Base-by-base conservation (phyloP, 2,329 filamentous ascomycete species). In the Geosmithia morbida region DNA sequence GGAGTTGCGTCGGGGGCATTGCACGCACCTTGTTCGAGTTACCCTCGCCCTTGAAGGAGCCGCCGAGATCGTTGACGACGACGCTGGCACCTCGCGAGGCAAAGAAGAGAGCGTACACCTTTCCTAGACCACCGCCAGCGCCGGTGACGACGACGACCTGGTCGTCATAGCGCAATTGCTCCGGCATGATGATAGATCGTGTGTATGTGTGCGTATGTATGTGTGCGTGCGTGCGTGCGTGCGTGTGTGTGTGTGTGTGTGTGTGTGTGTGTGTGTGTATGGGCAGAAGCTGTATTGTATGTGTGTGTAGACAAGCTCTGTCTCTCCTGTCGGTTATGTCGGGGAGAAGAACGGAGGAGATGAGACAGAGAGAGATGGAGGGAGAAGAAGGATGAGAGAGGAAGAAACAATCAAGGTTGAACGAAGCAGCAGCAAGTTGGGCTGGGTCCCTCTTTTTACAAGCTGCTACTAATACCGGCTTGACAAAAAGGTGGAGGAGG, bases 1-100 rank as follows among this genome's bases (percentile, higher is more conserved):
- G n/a, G n/a, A 26, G 22, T 26, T 26, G 22, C 22, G 4, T 26
- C n/a, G 22, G 8, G 8, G 8, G 22, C 22, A 26, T 26, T 20
- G 7, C 40, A 52, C 71, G 55, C 68, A 94, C 89, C 79, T 87
- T 94, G 64, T 79, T 80, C 41, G 85, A 90, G 56, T 75, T 80
- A 50, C 89, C 90, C 70, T 96, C 88, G 56, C 92, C 90, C 67
- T 92, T 90, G 74, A 92, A 89, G 44, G 88, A 92, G 46, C 79
- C 87, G 52, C 92, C 92, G 46, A 97, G 77, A 63, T 98, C 92
- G 66, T 98, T 98, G 58, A 98, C 92, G 44, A 98, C 90, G 57
- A 94, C 85, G 66, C 84, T 94, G 56, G 88, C 92, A 59, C 92
- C 92, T 61, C 90, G 81, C 48, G 86, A 88, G 49, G 78, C 92